These are phyloP conservation scores for Smallanthus sonchifolius DNA, from an alignment of 129 eudicot genomes.

Conservation along the genomic window DNA sequence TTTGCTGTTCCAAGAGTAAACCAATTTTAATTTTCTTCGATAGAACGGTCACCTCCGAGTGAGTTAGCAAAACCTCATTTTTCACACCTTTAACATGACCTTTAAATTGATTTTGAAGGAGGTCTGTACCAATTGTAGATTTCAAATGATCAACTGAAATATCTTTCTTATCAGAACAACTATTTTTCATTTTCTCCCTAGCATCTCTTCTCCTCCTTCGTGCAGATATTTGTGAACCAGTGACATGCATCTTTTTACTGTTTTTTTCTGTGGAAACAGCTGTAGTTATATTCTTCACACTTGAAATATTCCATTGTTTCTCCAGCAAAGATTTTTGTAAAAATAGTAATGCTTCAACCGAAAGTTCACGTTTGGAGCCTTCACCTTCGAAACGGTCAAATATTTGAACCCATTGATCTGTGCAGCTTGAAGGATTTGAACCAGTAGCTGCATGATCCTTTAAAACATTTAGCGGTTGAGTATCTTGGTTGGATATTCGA, in stretches of 20 bases:
- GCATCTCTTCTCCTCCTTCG: slow-evolving; percentile 62
- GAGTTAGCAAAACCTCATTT: slow-evolving; percentile 64
- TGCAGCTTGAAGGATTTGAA: slow-evolving; percentile 28
- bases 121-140: slow-evolving; percentile 48
- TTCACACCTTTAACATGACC: slow-evolving; percentile 75
- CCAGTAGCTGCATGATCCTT: slow-evolving; percentile 55
- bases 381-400: slow-evolving; percentile 36
- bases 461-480: slow-evolving; percentile 49
- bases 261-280: slow-evolving; percentile 12
- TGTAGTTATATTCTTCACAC: slow-evolving; percentile 25
- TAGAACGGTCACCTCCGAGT: slow-evolving; percentile 67
- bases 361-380: slow-evolving; percentile 32
- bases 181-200: slow-evolving; percentile 32
- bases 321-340: slow-evolving; percentile 85
- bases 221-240: slow-evolving; percentile 79
- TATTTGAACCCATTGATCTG: slow-evolving; percentile 43
- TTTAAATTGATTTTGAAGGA: slow-evolving; percentile 55
- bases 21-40: slow-evolving; percentile 64
- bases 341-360: slow-evolving; percentile 72
- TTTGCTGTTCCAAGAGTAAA: slow-evolving; percentile 58
- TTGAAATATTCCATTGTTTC: slow-evolving; percentile 80
- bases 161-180: slow-evolving; percentile 24
- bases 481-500: slow-evolving; percentile 33
- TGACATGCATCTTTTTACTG: slow-evolving; percentile 34
- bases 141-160: slow-evolving; percentile 28